Evolutionary conservation across 257 asterid genomes (phyloP).

Genomic region (Echium plantagineum): DNA sequence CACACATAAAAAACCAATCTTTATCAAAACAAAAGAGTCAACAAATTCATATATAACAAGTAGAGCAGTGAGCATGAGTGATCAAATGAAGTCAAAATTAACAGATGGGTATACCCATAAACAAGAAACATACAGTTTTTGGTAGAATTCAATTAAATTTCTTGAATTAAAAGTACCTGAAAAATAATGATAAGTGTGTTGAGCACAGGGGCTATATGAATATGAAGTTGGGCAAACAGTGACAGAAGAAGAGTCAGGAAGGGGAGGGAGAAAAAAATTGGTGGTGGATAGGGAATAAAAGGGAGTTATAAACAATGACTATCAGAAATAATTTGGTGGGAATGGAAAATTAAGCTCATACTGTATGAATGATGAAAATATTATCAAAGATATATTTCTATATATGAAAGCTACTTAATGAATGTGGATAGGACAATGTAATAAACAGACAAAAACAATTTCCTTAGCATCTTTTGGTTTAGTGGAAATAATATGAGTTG

Average conservation of each 20-base stretch:
- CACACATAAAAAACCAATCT: neutral
- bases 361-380: no score
- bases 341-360: no score
- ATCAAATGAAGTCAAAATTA: neutral
- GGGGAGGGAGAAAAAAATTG: conserved; percentile 12
- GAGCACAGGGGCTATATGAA: neutral
- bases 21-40: no score
- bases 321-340: conserved; percentile 12
- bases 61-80: no score
- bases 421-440: neutral
- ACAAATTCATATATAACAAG: no score
- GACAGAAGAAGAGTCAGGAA: conserved; percentile 25
- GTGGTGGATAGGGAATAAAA: conserved; percentile 22
- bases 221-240: neutral
- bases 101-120: neutral
- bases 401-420: neutral
- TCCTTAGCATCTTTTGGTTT: neutral
- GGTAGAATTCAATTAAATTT: neutral
- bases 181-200: neutral
- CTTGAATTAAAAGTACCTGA: neutral
- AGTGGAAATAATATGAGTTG: neutral
- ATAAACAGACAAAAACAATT: neutral
- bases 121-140: neutral
- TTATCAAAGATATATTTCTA: neutral
- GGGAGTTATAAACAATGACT: neutral